Base-by-base conservation (phyloP, 2,329 filamentous ascomycete species). In the Gyromitra esculenta region DNA sequence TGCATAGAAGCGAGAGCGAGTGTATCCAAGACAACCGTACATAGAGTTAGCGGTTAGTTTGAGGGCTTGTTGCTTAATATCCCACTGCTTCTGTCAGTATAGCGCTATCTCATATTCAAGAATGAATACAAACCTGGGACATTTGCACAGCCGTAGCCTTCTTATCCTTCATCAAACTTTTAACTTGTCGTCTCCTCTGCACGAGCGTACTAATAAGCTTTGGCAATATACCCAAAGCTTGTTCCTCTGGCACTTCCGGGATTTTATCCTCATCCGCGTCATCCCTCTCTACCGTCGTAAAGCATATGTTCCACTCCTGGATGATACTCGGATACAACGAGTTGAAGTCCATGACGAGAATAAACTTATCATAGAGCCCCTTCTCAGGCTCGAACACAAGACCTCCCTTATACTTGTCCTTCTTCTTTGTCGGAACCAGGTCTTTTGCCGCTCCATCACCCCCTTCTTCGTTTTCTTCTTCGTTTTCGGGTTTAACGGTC, bases 331-430 rank as follows among this genome's bases (percentile, higher is more conserved):
- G 96, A 82, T 99, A 99, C 78, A 99, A 87, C 81, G 94, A 97
- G 88, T 99, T 99, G 87, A 99, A 99, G 86, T 99, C 96, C 96
- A 99, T 99, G 84, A 99, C 96, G 72, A 99, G 88, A 69, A 99
- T 92, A 83, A 96, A 97, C 85, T 96, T 97, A 87, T 99, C 96
- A 82, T 99, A 99, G 3, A 99, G 88, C 18, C 96, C 96, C 84
- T 95, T 97, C 83, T 98, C 94, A 3, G 96, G 96, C 83, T 99
- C 96, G 81, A 99, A 98, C 73, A 99, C 96, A 41, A 99, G 90
- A 87, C 96, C 96, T 82, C 96, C 96, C 86, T 99, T 98, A 87
- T 92, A 99, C 84, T 98, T 99, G 85, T 99, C 96, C 84, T 97
- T 99, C 87, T 98, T 99, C 85, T 97, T 99, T 76, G 88, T 89